Base-by-base conservation (phyloP, 2,329 filamentous ascomycete species). In the Berkeleyomyces rouxiae region DNA sequence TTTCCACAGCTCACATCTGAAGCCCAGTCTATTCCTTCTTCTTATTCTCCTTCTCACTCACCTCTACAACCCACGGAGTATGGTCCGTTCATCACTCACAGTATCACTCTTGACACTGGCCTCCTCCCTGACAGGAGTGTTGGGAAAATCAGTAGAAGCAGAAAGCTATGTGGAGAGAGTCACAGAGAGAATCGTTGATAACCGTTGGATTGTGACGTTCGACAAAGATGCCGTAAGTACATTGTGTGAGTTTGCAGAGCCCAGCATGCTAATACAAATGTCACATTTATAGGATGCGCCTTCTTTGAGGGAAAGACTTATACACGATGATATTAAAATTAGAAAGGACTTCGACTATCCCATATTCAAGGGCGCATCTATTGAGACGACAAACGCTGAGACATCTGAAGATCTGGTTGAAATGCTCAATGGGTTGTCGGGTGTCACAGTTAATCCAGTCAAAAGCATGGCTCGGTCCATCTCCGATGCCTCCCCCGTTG, bases 361-460 rank as follows among this genome's bases (percentile, higher is more conserved):
- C 66, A 71, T 82, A 23, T 82, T 82, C 74, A 79, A 77, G 67
- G 79, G 79, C 61, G 75, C 74, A 1, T 81, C 80, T 1, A 76
- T 82, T 64, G 75, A 79, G 67, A 75, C 82, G 68, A 72, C 77
- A 61, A 74, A 81, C 63, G 58, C 74, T 53, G 70, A 74, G n/a
- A 74, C 72, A 36, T 75, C 78, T 37, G 74, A 77, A 36, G 70
- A 75, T 39, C 71, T 75, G 62, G 74, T 75, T 1, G 68, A 70
- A 7, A 70, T 74, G 66, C 71, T 82, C 63, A 71, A 72, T 0
- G 67, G 68, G 4, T 69, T 79, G 61, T 70, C 76, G 0, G 74
- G 71, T 49, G 74, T 82, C 67, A 79, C 78, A 23, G 71, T 79
- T 33, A 81, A 75, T 74, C 78, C 77, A 0, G 76, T 81, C 37